Evolutionary conservation across 1,284 basidiomycete species (phyloP).

Genomic region (Tilletiaria anomala): DNA sequence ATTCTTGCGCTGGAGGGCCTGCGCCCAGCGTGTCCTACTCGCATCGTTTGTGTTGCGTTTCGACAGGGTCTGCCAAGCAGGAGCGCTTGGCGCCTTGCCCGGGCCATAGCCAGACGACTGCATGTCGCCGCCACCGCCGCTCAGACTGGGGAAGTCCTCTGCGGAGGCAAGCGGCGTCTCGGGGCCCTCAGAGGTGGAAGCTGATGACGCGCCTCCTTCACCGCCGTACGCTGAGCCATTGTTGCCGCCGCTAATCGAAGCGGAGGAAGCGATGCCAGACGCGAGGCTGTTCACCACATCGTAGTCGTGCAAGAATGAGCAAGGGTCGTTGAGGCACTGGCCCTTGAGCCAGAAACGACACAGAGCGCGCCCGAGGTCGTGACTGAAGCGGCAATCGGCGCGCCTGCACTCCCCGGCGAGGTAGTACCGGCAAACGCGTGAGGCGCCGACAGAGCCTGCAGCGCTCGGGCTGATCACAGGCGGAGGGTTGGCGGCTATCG

Average conservation of each 20-base stretch:
- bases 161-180: too few species aligned
- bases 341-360: constrained; percentile 97
- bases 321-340: constrained; percentile 43
- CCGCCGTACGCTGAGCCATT: too few species aligned
- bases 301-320: constrained; percentile 35
- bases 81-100: background rate
- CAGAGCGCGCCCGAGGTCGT: constrained; percentile 49
- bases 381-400: constrained; percentile 79
- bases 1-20: background rate
- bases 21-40: background rate
- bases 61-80: too few species aligned
- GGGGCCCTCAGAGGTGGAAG: too few species aligned
- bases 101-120: background rate
- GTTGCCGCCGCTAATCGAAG: too few species aligned
- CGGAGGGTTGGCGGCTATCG: too few species aligned
- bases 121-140: constrained; percentile 53
- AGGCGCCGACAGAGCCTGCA: background rate
- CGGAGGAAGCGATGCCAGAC: constrained; percentile 17
- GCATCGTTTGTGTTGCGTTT: too few species aligned
- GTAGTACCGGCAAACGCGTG: constrained; percentile 78
- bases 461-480: background rate
- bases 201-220: too few species aligned
- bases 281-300: constrained; percentile 54
- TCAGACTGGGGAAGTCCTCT: too few species aligned
- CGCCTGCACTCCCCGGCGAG: constrained; percentile 87